phyloP scores from a whole-genome alignment of 306 rosid genomes.

The Senna tora region DNA sequence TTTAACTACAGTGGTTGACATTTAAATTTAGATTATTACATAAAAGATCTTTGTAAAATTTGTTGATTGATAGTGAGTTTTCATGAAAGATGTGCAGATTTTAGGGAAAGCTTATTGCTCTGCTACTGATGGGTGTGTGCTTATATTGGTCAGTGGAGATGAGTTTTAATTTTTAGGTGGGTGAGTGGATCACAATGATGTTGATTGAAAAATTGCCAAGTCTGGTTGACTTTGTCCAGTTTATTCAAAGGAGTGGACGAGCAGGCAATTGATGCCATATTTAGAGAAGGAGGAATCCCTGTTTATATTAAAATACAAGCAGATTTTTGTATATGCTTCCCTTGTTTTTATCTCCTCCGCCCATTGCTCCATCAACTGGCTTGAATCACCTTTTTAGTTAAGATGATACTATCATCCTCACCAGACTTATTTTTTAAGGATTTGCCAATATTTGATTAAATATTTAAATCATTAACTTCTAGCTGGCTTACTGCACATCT shows the following conservation, averaged over 20 bases:
- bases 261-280: neutral
- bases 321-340: neutral
- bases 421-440: neutral
- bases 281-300: conserved; percentile 9
- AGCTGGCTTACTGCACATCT: neutral
- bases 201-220: conserved; percentile 5
- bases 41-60: neutral
- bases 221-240: neutral
- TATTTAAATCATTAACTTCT: neutral
- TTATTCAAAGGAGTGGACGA: conserved; percentile 13
- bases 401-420: neutral
- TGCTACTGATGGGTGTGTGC: neutral
- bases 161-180: neutral
- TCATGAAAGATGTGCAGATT: neutral
- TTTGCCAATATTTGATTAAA: neutral
- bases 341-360: neutral
- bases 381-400: neutral
- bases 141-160: neutral
- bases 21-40: neutral
- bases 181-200: neutral
- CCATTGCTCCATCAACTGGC: neutral
- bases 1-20: neutral
- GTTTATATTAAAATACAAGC: neutral
- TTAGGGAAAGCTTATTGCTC: neutral
- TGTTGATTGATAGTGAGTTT: neutral